These are phyloP conservation scores for Solanum lignicaule DNA, from an alignment of 257 asterid genomes.

Conservation along the genomic window DNA sequence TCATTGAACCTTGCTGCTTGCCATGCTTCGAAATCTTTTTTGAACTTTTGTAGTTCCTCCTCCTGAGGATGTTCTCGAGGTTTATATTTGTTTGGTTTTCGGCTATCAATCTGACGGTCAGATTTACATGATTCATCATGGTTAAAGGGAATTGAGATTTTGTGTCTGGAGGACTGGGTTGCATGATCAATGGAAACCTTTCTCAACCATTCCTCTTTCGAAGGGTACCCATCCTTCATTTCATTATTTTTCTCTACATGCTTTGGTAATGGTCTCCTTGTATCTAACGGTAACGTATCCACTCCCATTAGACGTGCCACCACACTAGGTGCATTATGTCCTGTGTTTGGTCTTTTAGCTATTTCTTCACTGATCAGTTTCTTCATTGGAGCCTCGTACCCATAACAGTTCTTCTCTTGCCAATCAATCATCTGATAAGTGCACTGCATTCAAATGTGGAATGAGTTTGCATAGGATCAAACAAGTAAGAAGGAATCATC, in stretches of 20 bases:
- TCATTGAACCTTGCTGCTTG: constrained; percentile 64
- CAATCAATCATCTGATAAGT: constrained; percentile 37
- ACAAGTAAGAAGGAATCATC: not conserved
- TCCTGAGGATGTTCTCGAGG: constrained; percentile 97
- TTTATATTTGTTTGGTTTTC: constrained; percentile 41
- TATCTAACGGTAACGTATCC: constrained; percentile 58
- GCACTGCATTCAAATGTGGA: constrained; percentile 30
- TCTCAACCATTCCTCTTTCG: constrained; percentile 18
- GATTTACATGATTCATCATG: constrained; percentile 18
- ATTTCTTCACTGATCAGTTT: constrained; percentile 64
- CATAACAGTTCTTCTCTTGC: constrained; percentile 29
- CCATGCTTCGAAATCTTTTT: constrained; percentile 95
- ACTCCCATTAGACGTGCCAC: constrained; percentile 99
- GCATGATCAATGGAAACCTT: constrained; percentile 25
- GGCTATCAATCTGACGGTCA: constrained; percentile 16
- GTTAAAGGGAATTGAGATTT: constrained; percentile 24
- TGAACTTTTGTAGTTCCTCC: constrained; percentile 85
- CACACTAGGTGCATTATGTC: constrained; percentile 60
- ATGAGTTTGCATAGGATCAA: not conserved
- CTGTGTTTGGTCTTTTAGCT: constrained; percentile 34
- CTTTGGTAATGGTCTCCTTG: constrained; percentile 26
- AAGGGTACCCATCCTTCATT: constrained; percentile 16
- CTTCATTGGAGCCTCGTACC: constrained; percentile 63
- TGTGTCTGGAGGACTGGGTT: constrained; percentile 28
- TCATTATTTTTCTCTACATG: constrained; percentile 21